A percentile compares a stretch with the other conserved stretches of the same genome.
phyloP scores from a whole-genome alignment of 768 basidiomycete species.

The Calocybe indica region DNA sequence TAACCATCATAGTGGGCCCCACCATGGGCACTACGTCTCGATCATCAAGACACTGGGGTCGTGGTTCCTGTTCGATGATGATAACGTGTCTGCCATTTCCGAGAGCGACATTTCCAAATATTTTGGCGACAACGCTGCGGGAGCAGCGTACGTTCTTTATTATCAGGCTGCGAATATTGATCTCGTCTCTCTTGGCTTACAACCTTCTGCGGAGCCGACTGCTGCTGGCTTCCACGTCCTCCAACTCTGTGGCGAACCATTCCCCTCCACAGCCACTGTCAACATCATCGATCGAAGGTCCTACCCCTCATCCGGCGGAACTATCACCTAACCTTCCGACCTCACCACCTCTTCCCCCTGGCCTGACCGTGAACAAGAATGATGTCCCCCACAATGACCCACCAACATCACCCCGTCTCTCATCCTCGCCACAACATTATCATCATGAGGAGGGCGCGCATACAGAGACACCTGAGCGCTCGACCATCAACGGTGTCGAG shows the following conservation, averaged over 20 bases:
- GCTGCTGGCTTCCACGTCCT: background rate
- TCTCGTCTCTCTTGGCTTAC: conserved; percentile 62
- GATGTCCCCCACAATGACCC: too few relatives aligned
- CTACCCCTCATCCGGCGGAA: too few relatives aligned
- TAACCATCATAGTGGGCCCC: conserved; percentile 67
- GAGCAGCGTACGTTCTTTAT: conserved; percentile 94
- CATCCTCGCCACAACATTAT: too few relatives aligned
- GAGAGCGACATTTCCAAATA: conserved; percentile 90
- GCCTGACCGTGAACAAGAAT: too few relatives aligned
- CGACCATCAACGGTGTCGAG: conserved; percentile 8
- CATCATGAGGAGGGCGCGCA: too few relatives aligned
- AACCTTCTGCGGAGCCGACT: conserved; percentile 8
- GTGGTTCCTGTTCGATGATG: conserved; percentile 97
- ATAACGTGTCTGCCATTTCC: conserved; percentile 81
- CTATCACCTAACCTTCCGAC: too few relatives aligned
- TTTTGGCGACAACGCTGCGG: conserved; percentile 85
- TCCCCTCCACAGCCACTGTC: conserved; percentile 6
- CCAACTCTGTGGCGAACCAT: background rate
- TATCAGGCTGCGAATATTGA: conserved; percentile 94
- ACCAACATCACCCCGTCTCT: too few relatives aligned
- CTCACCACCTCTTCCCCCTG: too few relatives aligned
- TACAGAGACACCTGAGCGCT: background rate
- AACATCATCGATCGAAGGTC: conserved; percentile 3
- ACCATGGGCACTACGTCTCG: conserved; percentile 97
- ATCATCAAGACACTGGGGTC: conserved; percentile 79